Base-by-base conservation (phyloP, 1,284 basidiomycete genomes). In the Austroboletus novae-zelandiae region DNA sequence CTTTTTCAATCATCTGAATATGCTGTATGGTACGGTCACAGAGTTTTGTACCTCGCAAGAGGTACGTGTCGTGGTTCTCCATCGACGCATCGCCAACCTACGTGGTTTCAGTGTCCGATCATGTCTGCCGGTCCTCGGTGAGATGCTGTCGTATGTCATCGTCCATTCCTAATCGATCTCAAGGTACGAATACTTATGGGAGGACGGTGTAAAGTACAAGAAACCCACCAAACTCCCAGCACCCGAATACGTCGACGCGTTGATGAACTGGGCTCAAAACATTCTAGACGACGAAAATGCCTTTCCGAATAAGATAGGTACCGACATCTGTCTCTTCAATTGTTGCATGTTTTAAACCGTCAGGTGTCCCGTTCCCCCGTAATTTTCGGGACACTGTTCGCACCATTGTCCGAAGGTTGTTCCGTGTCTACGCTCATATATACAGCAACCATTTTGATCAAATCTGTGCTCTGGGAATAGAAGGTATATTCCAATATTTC, bases 381-480 rank as follows among this genome's bases (percentile, higher is more conserved):
- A 92, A 86, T 64, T 99, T 99, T 72, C 83, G 86, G 40, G 86
- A 91, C 18, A 96, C 91, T 0, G 88, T 98, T 56, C 89, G 94
- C 68, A 94, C 92, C 14, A 94, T 99, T 53, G 82, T 95, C 51
- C 81, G 97, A 47, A 81, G 97, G 25, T 73, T 99, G 43, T 99
- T 99, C 80, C 81, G 97, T 14, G 91, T 99, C 39, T 99, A 99
- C 66, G 97, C 95, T 20, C 97, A 99, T 70, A 86, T 99, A 63
- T 99, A 99, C 77, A 97, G 96, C 78, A 95, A 95, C 62, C 97
- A 99, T 72, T 99, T 99, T 71, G 96, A 98, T 62, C 96, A 98
- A 66, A 93, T 99, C 54, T 99, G 96, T 70, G 97, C 96, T 9
- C 74, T 99, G 44, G 94, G 94, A 14, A 98, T 99, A 54, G 97